Conservation (phyloP, 2,329 filamentous ascomycete genomes). For the Colletotrichum gigasporum region DNA sequence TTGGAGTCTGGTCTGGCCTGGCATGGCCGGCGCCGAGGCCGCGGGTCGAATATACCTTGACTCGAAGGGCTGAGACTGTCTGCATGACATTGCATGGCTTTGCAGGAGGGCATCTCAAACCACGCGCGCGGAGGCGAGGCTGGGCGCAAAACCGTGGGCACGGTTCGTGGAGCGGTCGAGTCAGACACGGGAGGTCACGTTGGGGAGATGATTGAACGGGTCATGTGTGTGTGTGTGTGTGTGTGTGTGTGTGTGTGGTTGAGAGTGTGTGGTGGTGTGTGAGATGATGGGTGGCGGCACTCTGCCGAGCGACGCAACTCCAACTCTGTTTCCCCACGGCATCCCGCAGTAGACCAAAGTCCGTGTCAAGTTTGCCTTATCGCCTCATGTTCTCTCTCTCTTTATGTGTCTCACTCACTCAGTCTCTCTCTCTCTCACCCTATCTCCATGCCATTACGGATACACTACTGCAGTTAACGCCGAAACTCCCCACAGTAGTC, state of each 20-base stretch:
- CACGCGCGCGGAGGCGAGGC: neutral
- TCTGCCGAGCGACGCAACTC: constrained; percentile 18
- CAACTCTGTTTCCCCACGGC: constrained; percentile 10
- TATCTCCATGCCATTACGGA: neutral
- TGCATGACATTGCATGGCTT: constrained; percentile 23
- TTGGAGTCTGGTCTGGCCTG: neutral
- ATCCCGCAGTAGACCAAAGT: constrained; percentile 8
- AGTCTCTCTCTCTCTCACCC: neutral
- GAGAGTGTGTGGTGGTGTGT: neutral
- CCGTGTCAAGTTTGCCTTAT: constrained; percentile 4
- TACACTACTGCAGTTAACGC: too few species aligned
- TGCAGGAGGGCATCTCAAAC: constrained; percentile 7
- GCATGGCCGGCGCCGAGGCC: constrained; percentile 8
- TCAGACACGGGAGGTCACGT: constrained; percentile 6
- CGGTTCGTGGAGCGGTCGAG: constrained; percentile 4
- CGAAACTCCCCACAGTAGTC: neutral
- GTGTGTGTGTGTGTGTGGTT: neutral
- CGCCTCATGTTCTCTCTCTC: too few species aligned
- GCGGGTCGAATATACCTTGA: neutral
- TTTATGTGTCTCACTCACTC: neutral
- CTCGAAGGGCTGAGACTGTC: neutral
- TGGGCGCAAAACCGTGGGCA: neutral
- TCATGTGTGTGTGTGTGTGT: neutral
- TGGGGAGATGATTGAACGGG: neutral
- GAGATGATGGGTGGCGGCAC: constrained; percentile 15